Evolutionary conservation across 768 basidiomycete genomes (phyloP), one percentile per base, ranked within the genome.

Genomic region (Serendipita indica): DNA sequence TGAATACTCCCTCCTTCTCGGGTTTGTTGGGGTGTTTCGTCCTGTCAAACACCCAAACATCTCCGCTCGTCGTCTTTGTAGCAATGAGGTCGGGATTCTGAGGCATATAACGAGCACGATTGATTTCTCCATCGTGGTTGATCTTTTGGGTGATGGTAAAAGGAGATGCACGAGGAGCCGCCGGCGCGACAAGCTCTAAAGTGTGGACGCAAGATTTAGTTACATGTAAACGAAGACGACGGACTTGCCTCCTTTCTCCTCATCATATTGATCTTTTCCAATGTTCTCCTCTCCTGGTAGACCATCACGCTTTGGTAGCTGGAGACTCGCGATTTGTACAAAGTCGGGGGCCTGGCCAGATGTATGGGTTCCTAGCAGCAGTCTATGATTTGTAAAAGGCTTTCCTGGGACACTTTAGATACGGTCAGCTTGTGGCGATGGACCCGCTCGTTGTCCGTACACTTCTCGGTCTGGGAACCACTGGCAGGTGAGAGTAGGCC

Each of bases 381-480:
- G 77, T 35, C 94, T 85, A 70, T 99, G 96, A 39, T 83, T 81
- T 6, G 90, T 90, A 72, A 94, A 97, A n/a, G 92, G 83, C 66
- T 92, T 94, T 72, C 86, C 84, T 58, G 84, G n/a, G n/a, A 73
- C 18, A 91, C 88, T 60, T 91, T 96, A 62, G n/a, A 58, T 18
- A 30, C 25, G 39, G 41, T 43, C 1, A 52, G 32, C 22, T 3
- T 37, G 52, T 7, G 45, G 39, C 41, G 13, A 22, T 27, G 27
- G 37, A 28, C n/a, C 27, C 18, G 33, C 39, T 33, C 30, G 28
- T n/a, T 60, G 58, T 10, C 71, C 89, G 67, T 65, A 93, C 93
- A 81, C 80, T 72, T 97, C 89, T 70, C 83, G 85, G 75, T 99
- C 96, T 0, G 96, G 96, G 70, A 99, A 88, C 96, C 96, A 99